Evolutionary conservation across 345 rosid genomes (phyloP).

Genomic region (Lenwebbia sp.): DNA sequence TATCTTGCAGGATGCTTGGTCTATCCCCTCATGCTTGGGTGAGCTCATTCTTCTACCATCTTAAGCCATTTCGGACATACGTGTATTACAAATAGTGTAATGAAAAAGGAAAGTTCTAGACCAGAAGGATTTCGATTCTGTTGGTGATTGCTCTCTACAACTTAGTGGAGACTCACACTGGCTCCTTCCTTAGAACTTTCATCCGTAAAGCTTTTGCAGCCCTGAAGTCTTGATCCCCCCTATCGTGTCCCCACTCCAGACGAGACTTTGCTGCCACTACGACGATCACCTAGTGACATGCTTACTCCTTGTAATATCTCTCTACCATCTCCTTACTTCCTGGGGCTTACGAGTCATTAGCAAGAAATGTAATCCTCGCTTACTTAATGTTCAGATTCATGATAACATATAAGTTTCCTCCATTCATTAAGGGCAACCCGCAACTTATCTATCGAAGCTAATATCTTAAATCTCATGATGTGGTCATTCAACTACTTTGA

Average conservation of each 20-base stretch:
- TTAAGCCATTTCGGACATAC: not conserved
- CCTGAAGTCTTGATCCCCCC: not conserved
- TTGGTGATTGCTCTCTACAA: not conserved
- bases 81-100: not conserved
- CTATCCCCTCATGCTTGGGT: not conserved
- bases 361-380: not conserved
- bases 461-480: not conserved
- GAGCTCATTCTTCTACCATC: not conserved
- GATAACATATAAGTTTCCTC: not conserved
- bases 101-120: not conserved
- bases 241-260: not conserved
- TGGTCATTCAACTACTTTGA: not conserved
- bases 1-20: too few relatives aligned
- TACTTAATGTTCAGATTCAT: not conserved
- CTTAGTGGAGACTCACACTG: not conserved
- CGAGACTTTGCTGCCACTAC: not conserved
- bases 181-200: not conserved
- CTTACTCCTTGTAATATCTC: not conserved
- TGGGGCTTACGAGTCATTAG: not conserved
- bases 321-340: not conserved
- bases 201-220: not conserved
- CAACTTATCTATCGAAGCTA: not conserved
- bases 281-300: not conserved
- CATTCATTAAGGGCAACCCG: not conserved
- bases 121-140: not conserved